These are phyloP conservation scores for Gossypium mustelinum DNA, from an alignment of 345 rosid genomes.

Conservation along the genomic window DNA sequence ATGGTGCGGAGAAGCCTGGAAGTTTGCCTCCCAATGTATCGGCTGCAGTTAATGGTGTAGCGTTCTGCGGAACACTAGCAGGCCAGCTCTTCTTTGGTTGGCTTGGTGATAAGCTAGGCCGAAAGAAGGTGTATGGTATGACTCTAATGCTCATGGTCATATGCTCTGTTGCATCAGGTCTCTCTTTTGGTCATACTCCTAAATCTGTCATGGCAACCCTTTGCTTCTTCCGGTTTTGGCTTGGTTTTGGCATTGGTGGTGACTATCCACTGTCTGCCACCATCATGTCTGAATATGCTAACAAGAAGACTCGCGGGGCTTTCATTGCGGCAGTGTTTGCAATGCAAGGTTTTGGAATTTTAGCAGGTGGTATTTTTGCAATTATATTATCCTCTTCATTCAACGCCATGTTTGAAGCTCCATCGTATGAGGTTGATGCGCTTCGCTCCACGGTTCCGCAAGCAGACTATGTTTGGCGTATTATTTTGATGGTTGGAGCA, in stretches of 20 bases:
- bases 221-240: slow-evolving; percentile 84
- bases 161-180: slow-evolving; percentile 61
- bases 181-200: slow-evolving; percentile 47
- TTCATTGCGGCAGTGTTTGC: slow-evolving; percentile 91
- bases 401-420: slow-evolving; percentile 44
- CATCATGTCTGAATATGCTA: slow-evolving; percentile 84
- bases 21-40: slow-evolving; percentile 66
- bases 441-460: slow-evolving; percentile 51
- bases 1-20: slow-evolving; percentile 59
- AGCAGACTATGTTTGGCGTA: slow-evolving; percentile 81
- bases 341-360: slow-evolving; percentile 85
- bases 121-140: slow-evolving; percentile 74
- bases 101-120: slow-evolving; percentile 77
- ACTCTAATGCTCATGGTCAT: slow-evolving; percentile 73
- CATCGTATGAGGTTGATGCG: slow-evolving; percentile 42
- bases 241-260: slow-evolving; percentile 80
- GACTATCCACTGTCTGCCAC: slow-evolving; percentile 81
- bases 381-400: slow-evolving; percentile 51
- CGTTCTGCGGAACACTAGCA: slow-evolving; percentile 59
- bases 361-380: slow-evolving; percentile 70
- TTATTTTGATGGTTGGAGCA: slow-evolving; percentile 78
- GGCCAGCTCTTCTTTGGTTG: slow-evolving; percentile 85
- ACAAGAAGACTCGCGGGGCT: slow-evolving; percentile 84
- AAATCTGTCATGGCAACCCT: slow-evolving; percentile 57
- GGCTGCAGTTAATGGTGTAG: slow-evolving; percentile 75